Conservation (phyloP, 108 stramenopile species). For the Schizochytrium sp. region DNA sequence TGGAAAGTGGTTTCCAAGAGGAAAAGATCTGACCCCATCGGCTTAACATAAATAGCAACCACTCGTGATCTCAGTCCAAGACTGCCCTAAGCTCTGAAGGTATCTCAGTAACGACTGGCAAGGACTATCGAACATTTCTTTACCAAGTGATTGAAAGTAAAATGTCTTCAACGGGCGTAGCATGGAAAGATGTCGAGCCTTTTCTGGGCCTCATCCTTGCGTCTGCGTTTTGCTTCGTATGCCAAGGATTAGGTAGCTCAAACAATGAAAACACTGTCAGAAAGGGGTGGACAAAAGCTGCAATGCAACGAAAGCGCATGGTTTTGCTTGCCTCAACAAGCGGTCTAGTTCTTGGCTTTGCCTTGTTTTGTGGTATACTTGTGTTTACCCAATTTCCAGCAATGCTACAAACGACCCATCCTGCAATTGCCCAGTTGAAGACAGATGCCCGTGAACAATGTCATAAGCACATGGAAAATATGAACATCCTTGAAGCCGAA, state of each 20-base stretch:
- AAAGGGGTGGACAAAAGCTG: not conserved
- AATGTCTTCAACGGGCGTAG: not conserved
- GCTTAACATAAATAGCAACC: too few relatives aligned
- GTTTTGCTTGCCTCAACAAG: not conserved
- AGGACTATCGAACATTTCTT: too few relatives aligned
- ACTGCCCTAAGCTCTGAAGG: too few relatives aligned
- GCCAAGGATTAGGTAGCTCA: not conserved
- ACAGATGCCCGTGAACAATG: not conserved
- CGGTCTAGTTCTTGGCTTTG: conserved; percentile 20
- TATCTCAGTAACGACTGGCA: too few relatives aligned
- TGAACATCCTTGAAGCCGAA: conserved; percentile 1
- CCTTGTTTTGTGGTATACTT: not conserved
- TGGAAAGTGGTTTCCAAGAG: too few relatives aligned
- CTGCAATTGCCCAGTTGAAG: not conserved
- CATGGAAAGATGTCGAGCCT: conserved; percentile 59
- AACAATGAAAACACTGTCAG: not conserved
- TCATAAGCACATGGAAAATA: not conserved
- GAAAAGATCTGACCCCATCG: too few relatives aligned
- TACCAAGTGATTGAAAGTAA: too few relatives aligned
- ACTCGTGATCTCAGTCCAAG: too few relatives aligned
- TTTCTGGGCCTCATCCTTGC: conserved; percentile 19
- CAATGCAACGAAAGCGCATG: conserved; percentile 13
- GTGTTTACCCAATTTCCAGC: not conserved
- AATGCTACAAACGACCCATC: conserved; percentile 43
- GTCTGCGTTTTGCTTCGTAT: conserved; percentile 8